Evolutionary conservation across 495 filamentous ascomycete genomes (phyloP), one percentile per base, ranked within the genome.

Genomic region (Immersiella caudata): DNA sequence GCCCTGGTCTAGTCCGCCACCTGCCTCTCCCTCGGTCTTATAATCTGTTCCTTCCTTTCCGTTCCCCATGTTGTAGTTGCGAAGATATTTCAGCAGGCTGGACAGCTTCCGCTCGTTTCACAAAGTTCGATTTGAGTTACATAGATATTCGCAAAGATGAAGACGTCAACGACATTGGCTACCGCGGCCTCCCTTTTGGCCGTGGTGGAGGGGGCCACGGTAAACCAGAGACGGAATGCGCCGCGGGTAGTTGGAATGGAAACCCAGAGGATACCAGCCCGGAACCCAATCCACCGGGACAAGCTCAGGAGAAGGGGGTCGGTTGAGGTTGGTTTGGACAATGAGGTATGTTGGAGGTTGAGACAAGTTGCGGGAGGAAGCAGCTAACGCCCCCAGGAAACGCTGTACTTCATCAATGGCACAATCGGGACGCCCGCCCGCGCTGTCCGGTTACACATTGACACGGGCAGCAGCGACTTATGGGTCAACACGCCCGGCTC

Each of bases 401-500:
- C 81, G 50, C 79, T 92, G 18, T 95, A 95, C 72, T 90, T 87
- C 73, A 84, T 88, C 65, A 92, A 92, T 74, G 80, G 86, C 46
- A 89, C 86, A 12, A 70, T 95, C 66, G 92, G 92, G 40, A 93
- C 92, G 20, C 91, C 91, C 21, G 70, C 82, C 22, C 88, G 89
- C 70, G 77, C 70, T 5, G 60, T 93, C n/a, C 82, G 86, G 24
- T 72, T 94, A 73, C 87, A 91, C 67, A 72, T 95, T 62, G 92
- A 95, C 70, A 95, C 92, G 11, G 92, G 92, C 27, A 96, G 92
- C 74, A 95, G 92, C 70, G 94, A 98, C 79, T 78, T 97, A 2
- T 97, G 94, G 94, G 85, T 89, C 25, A 95, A 96, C 76, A 86
- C 90, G 5, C 83, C 84, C 14, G 76, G 74, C 35, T 94, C 91